Evolutionary conservation across 768 basidiomycete species (phyloP), one percentile per base, ranked within the genome.

Genomic region (Crucibulum laeve): DNA sequence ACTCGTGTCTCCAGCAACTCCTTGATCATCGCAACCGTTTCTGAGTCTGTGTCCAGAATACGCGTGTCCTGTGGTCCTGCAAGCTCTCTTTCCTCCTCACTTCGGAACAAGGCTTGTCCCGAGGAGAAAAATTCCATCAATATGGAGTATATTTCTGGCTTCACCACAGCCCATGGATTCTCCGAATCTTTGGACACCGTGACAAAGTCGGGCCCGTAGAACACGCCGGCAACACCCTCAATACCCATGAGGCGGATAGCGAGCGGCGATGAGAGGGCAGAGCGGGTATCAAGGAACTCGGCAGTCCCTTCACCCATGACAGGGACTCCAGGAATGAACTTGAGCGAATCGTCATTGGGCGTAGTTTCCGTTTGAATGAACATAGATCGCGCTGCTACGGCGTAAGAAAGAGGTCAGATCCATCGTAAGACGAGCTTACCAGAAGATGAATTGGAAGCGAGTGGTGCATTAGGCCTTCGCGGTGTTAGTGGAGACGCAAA

Each of bases 361-460:
- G 96, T 99, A 7, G 84, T 81, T 67, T 97, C 94, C 4, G 95
- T 98, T 67, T 99, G 96, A 45, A 98, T 96, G 70, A 98, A 98
- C 94, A 97, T 95, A 42, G 87, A 85, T 18, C 93, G 81, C 25
- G 67, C 88, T 91, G 47, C 43, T 26, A 26, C 19, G 25, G 6
- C 13, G 17, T 42, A 48, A 37, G 43, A 25, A 46, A 33, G 19
- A 22, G 19, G n/a, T 8, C 28, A 30, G n/a, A 30, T 30, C n/a
- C 8, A n/a, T 8, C 8, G 28, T 8, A 30, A 30, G n/a, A 8
- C n/a, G 28, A 8, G n/a, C 8, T 8, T 30, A 30, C 28, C n/a
- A 8, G 28, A 30, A 8, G 8, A n/a, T 8, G n/a, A 8, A 30
- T 30, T 30, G 28, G 28, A n/a, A n/a, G 28, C n/a, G 28, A n/a